Conservation (phyloP, 1,284 basidiomycete genomes). For the Malassezia brasiliensis region DNA sequence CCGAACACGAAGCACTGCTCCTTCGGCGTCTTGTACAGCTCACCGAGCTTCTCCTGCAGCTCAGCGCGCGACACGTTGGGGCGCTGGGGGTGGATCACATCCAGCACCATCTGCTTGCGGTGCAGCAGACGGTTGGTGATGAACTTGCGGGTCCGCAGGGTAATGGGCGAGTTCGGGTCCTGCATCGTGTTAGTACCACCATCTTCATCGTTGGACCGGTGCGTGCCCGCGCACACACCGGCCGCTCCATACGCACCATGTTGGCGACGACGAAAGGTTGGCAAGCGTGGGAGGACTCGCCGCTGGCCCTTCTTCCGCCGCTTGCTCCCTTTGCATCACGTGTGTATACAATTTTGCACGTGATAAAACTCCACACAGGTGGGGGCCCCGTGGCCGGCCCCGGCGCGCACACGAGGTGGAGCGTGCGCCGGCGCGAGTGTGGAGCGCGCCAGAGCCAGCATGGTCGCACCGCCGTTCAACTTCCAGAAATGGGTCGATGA, state of each 20-base stretch:
- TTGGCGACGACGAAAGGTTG: conserved; percentile 18
- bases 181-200: conserved; percentile 17
- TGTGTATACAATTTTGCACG: conserved; percentile 13
- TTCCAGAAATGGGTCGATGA: conserved; percentile 47
- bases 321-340: conserved; percentile 8
- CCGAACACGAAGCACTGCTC: conserved; percentile 58
- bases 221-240: not conserved
- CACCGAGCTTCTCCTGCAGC: conserved; percentile 82
- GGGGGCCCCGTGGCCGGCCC: not conserved
- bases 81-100: conserved; percentile 89
- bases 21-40: conserved; percentile 58
- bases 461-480: conserved; percentile 42
- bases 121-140: conserved; percentile 96
- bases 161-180: conserved; percentile 81
- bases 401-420: not conserved
- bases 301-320: conserved; percentile 9
- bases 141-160: conserved; percentile 97
- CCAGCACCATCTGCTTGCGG: conserved; percentile 67
- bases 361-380: not conserved
- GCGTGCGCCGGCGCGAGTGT: not conserved
- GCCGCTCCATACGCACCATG: conserved; percentile 11
- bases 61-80: conserved; percentile 89
- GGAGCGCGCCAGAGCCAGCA: not conserved
- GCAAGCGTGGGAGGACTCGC: not conserved
- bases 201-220: not conserved